Conservation (phyloP, 2,329 filamentous ascomycete genomes). For the Tolypocladium ophioglossoides region DNA sequence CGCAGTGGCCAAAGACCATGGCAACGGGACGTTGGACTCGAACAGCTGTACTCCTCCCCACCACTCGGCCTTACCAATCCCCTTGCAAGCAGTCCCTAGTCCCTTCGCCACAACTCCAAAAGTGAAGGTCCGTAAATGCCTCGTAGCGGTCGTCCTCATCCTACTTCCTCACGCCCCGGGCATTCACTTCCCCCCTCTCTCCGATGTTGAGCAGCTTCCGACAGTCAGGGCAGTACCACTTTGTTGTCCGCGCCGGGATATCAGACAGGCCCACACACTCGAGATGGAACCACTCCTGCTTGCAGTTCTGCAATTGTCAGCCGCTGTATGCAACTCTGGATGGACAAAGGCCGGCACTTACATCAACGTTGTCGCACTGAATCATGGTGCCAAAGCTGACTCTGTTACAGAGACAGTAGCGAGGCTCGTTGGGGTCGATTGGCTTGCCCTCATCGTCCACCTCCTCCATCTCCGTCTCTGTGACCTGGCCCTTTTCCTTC, state of each 20-base stretch:
- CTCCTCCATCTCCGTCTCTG: conserved; percentile 41
- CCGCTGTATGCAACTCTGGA: background rate
- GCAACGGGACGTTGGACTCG: background rate
- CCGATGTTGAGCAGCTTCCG: conserved; percentile 51
- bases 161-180: conserved; percentile 41
- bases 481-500: conserved; percentile 33
- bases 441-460: conserved; percentile 57
- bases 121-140: conserved; percentile 3
- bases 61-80: too few relatives aligned
- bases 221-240: conserved; percentile 81
- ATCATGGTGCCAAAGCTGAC: conserved; percentile 81
- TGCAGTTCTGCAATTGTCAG: conserved; percentile 43
- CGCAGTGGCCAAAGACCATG: background rate
- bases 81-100: background rate
- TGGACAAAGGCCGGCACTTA: conserved; percentile 30
- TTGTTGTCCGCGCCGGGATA: conserved; percentile 60
- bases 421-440: conserved; percentile 65
- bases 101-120: conserved; percentile 2
- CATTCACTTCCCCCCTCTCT: conserved; percentile 51
- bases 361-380: conserved; percentile 67
- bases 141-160: background rate
- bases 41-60: background rate
- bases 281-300: conserved; percentile 78
- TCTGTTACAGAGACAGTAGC: conserved; percentile 69
- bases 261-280: conserved; percentile 61